Evolutionary conservation across 2,329 filamentous ascomycete species (phyloP).

Genomic region (Penicillium sp.): DNA sequence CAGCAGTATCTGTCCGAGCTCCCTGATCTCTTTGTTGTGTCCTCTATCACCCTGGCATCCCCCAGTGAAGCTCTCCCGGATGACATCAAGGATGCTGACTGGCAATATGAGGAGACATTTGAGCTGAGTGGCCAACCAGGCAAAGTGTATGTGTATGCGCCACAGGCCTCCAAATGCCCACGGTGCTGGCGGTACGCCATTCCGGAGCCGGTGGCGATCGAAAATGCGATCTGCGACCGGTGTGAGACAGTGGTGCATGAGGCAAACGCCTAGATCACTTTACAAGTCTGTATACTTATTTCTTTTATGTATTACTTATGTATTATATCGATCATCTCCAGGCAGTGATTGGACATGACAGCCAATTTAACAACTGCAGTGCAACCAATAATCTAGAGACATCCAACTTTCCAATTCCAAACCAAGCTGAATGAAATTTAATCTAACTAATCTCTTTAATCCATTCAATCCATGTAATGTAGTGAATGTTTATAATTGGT

Average conservation of each 20-base stretch:
- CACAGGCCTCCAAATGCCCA: slow-evolving; percentile 68
- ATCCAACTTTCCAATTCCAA: not conserved
- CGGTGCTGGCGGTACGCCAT: slow-evolving; percentile 87
- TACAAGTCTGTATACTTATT: slow-evolving; percentile 5
- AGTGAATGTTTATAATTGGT: not conserved
- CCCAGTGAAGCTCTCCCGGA: slow-evolving; percentile 30
- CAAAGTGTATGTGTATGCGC: slow-evolving; percentile 46
- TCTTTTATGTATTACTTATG: not conserved
- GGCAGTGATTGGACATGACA: not conserved
- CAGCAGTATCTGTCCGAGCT: slow-evolving; percentile 51
- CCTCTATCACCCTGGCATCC: slow-evolving; percentile 56
- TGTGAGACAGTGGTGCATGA: slow-evolving; percentile 66
- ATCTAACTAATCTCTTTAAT: not conserved
- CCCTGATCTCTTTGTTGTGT: slow-evolving; percentile 68
- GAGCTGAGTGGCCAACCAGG: slow-evolving; percentile 38
- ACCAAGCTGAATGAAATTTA: not conserved
- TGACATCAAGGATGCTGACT: slow-evolving; percentile 36
- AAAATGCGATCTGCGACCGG: slow-evolving; percentile 67
- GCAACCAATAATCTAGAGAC: slow-evolving; percentile 1
- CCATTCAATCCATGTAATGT: not conserved
- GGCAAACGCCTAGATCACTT: slow-evolving; percentile 6
- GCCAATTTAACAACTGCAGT: not conserved
- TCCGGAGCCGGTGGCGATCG: slow-evolving; percentile 43
- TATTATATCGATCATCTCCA: slow-evolving; percentile 4
- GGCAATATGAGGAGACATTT: slow-evolving; percentile 47